Conservation (phyloP, 768 basidiomycete genomes). For the Russula brevipes region DNA sequence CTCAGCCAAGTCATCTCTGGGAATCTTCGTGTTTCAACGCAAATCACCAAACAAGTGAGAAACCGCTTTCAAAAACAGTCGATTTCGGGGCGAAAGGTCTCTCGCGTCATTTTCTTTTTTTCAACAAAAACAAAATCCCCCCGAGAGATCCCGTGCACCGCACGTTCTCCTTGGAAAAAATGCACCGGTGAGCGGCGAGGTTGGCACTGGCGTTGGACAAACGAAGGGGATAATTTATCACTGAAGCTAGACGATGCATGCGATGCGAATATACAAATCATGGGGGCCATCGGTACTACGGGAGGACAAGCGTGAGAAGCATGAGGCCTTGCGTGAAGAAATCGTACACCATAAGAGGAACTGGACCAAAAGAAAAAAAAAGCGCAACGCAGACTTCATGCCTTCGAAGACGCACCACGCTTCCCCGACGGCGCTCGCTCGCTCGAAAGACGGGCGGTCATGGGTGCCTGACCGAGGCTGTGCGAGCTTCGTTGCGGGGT, state of each 20-base stretch:
- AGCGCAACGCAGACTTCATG: neutral
- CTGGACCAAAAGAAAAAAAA: too few relatives aligned
- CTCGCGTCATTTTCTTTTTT: too few relatives aligned
- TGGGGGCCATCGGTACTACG: neutral
- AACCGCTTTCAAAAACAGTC: too few relatives aligned
- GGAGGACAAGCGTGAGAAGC: neutral
- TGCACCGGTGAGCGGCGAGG: neutral
- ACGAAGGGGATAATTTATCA: conserved; percentile 4
- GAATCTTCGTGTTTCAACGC: too few relatives aligned
- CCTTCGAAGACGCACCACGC: conserved; percentile 11
- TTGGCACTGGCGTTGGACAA: neutral
- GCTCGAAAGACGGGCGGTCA: conserved; percentile 18
- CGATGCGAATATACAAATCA: neutral
- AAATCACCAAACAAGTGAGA: too few relatives aligned
- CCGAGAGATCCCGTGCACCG: neutral
- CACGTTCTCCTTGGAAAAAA: neutral
- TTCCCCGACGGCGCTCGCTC: conserved; percentile 10
- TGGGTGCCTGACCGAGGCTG: conserved; percentile 20
- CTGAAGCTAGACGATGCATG: neutral
- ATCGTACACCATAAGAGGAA: neutral
- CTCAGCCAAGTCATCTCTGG: too few relatives aligned
- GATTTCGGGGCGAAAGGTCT: too few relatives aligned
- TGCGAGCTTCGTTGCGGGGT: conserved; percentile 15
- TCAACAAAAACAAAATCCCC: too few relatives aligned
- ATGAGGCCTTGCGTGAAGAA: neutral